Evolutionary conservation across 495 filamentous ascomycete genomes (phyloP).

Genomic region (Sabuloglossum arenarium): DNA sequence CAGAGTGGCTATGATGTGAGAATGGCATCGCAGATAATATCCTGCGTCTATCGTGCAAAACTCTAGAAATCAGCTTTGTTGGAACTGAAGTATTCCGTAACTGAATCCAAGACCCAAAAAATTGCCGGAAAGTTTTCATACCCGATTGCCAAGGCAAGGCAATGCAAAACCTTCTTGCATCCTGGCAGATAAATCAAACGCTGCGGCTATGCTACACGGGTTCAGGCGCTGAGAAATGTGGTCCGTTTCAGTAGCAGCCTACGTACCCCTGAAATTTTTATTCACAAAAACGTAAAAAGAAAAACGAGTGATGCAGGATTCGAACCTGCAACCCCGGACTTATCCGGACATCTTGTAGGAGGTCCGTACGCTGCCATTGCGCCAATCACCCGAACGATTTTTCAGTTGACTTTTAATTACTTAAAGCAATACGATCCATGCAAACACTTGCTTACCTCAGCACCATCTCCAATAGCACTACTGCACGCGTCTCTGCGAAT

Average conservation of each 20-base stretch:
- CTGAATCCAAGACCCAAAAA: background rate
- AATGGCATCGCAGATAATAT: conserved; percentile 48
- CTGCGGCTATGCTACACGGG: no score
- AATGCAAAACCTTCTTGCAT: no score
- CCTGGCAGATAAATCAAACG: no score
- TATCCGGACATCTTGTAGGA: background rate
- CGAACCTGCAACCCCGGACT: background rate
- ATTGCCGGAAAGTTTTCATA: background rate
- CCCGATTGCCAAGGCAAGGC: no score
- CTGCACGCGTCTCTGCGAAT: no score
- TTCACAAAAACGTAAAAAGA: background rate
- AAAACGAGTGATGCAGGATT: conserved; percentile 1
- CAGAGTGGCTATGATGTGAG: conserved; percentile 97
- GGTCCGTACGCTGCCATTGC: conserved; percentile 1
- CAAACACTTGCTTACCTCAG: no score
- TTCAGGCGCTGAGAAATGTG: no score
- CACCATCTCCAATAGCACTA: no score
- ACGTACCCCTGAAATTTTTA: background rate
- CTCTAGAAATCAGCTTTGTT: background rate
- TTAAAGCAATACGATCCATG: background rate
- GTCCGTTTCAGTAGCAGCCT: no score
- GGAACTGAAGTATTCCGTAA: background rate
- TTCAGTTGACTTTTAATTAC: background rate
- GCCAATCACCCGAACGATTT: background rate
- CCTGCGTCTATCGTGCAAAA: background rate